Evolutionary conservation across 78 protist species (phyloP), one percentile per base, ranked within the genome.

Genomic region (Anaeramoeba flamelloides): DNA sequence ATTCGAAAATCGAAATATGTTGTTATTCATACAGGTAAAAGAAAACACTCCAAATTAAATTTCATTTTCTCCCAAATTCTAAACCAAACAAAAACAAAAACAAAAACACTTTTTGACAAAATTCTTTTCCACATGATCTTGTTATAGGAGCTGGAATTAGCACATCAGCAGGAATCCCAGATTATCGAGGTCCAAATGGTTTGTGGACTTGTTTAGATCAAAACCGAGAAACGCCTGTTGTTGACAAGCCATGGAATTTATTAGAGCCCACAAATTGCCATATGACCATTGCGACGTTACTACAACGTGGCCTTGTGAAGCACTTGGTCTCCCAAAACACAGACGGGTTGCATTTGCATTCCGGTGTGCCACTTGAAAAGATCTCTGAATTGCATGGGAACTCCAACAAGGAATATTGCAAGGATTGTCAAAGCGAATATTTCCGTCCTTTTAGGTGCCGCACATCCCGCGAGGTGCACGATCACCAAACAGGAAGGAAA

Each of bases 91-190:
- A n/a, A n/a, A n/a, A n/a, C n/a, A n/a, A n/a, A n/a, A n/a, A n/a
- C n/a, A n/a, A n/a, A n/a, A n/a, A n/a, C n/a, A n/a, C n/a, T n/a
- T n/a, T n/a, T n/a, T n/a, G n/a, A n/a, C n/a, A n/a, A n/a, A n/a
- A n/a, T n/a, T n/a, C n/a, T n/a, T n/a, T n/a, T n/a, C n/a, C n/a
- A n/a, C n/a, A n/a, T n/a, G n/a, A n/a, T n/a, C n/a, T n/a, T n/a
- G n/a, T n/a, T n/a, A n/a, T n/a, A n/a, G n/a, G n/a, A n/a, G 89
- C 89, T 1, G 89, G 89, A 22, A 36, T 86, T 38, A 33, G 74
- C 82, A 86, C 89, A 0, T 41, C 80, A 39, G 40, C 82, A 12
- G 80, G 77, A 17, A 77, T 86, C 32, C 85, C 85, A n/a, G 88
- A 86, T 81, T 86, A 78, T 53, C 77, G 87, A 26, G 87, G 87